Evolutionary conservation across 176 grass and related monocot species (phyloP).

Genomic region (Poa annua): DNA sequence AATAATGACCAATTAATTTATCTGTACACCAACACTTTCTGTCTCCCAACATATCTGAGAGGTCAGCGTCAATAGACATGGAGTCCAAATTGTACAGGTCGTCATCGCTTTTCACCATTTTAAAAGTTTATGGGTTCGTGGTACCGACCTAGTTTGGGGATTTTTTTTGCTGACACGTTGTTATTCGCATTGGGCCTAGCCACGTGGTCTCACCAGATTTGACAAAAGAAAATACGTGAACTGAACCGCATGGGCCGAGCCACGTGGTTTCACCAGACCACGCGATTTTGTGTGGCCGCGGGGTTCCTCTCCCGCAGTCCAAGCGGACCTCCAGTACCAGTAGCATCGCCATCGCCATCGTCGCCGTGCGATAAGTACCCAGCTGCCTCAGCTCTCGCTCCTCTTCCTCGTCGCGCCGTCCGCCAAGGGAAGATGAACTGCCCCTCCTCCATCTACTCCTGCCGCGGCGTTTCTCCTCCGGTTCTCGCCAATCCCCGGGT

Average conservation of each 20-base stretch:
- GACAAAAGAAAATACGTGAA: not conserved
- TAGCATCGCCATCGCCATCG: constrained; percentile 17
- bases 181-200: too few relatives aligned
- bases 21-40: too few relatives aligned
- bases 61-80: too few relatives aligned
- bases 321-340: not conserved
- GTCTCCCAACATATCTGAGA: too few relatives aligned
- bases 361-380: not conserved
- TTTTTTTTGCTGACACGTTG: too few relatives aligned
- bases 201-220: too few relatives aligned
- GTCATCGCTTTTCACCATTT: too few relatives aligned
- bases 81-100: too few relatives aligned
- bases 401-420: not conserved
- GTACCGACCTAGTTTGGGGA: too few relatives aligned
- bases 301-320: not conserved
- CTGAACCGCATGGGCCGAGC: not conserved
- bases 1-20: too few relatives aligned
- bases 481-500: constrained; percentile 39
- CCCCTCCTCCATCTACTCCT: constrained; percentile 27
- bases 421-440: constrained; percentile 32
- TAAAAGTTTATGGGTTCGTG: too few relatives aligned
- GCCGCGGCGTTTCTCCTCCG: constrained; percentile 44
- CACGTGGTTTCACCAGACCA: constrained; percentile 20
- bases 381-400: not conserved
- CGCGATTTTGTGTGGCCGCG: constrained; percentile 21